Evolutionary conservation across 2,329 filamentous ascomycete genomes (phyloP).

Genomic region (Fusarium stilboides): DNA sequence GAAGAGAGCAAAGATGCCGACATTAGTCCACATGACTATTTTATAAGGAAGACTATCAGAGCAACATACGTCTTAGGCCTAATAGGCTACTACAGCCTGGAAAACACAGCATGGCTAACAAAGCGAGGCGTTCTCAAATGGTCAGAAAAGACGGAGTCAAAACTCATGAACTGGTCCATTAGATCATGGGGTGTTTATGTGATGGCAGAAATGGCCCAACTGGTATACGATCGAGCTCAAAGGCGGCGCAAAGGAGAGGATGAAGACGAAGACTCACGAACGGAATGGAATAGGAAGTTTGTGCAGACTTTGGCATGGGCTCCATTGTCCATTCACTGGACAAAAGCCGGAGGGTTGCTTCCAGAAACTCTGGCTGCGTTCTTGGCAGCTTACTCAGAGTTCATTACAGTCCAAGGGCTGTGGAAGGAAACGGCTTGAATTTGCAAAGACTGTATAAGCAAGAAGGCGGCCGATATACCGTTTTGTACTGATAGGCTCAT

Average conservation of each 20-base stretch:
- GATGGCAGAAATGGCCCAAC: constrained; percentile 21
- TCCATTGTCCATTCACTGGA: constrained; percentile 35
- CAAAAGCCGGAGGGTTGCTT: constrained; percentile 15
- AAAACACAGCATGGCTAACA: constrained; percentile 29
- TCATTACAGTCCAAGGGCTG: constrained; percentile 20
- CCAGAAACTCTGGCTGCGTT: constrained; percentile 25
- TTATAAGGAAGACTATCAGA: neutral
- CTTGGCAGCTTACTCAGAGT: constrained; percentile 33
- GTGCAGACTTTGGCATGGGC: constrained; percentile 20
- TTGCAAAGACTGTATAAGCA: too few species aligned
- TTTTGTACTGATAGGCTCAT: too few species aligned
- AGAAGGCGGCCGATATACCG: accelerated
- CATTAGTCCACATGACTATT: neutral
- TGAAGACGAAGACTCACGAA: neutral
- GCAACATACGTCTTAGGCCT: constrained; percentile 23
- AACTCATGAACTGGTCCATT: constrained; percentile 26
- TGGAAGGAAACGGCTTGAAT: constrained; percentile 22
- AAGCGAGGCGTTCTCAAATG: constrained; percentile 14
- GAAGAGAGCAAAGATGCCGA: neutral
- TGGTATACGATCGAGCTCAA: constrained; percentile 15
- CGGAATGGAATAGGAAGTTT: constrained; percentile 27
- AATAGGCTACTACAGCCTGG: constrained; percentile 12
- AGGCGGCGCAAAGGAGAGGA: neutral
- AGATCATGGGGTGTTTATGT: constrained; percentile 26
- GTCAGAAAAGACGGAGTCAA: constrained; percentile 23